Evolutionary conservation across 208 protist genomes (phyloP), one percentile per base, ranked within the genome.

Genomic region (Balamuthia mandrillaris): DNA sequence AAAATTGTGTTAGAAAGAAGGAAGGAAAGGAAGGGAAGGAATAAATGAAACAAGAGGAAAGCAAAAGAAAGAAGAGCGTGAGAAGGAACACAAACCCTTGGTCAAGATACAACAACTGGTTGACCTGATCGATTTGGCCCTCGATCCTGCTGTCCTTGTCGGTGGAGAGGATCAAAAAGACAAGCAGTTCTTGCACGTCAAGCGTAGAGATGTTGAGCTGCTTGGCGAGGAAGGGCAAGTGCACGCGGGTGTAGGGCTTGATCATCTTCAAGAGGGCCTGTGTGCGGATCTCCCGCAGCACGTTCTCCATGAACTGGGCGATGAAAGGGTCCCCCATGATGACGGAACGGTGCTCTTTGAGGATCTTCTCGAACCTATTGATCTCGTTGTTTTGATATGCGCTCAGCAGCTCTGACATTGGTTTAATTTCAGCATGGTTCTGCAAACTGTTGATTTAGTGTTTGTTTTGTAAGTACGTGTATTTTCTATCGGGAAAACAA

Each of bases 281-380:
- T 18, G 94, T 95, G 18, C 97, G 93, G 65, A 98, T 92, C 51
- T 94, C 95, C 58, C 94, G 94, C 16, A 98, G 86, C 27, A 98
- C 85, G 42, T 96, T 92, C 54, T 95, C 89, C 52, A 98, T 91
- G 86, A 97, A 98, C 27, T 90, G 58, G 2, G 87, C 65, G n/a
- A 98, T 93, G 54, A 97, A 95, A 10, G 85, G 79, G 82, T 98
- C 98, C 27, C 94, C 81, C 79, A 52, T 88, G 79, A 74, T 87
- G 0, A 83, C 87, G 10, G 79, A 85, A 42, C 83, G 18, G 56
- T 88, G 90, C 21, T 90, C 65, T 21, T 88, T 90, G 39, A 99
- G 91, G 47, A 98, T 93, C 10, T 90, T 74, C 54, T 98, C 90
- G 85, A 98, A 98, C 78, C 78, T 78, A 35, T 70, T 84, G 52